phyloP scores from a whole-genome alignment of 371 early-diverging fungal genomes.

The Zopfochytrium polystomum region DNA sequence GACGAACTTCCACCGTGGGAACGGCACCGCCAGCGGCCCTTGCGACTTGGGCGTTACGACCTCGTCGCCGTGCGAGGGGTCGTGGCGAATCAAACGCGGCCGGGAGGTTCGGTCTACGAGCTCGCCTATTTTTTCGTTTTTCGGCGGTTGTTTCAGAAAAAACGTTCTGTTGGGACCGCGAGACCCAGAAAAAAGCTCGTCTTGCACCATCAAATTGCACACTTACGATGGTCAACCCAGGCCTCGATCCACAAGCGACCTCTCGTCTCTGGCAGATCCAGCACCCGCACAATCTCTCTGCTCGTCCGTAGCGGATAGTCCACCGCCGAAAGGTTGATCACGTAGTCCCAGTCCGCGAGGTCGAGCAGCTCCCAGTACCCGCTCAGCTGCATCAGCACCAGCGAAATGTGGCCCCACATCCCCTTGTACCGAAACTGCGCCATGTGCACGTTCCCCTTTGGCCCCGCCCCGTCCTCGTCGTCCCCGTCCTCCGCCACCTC shows the following conservation, averaged over 20 bases:
- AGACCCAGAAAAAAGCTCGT: no score
- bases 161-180: no score
- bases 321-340: conserved; percentile 39
- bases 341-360: conserved; percentile 45
- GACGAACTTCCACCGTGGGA: conserved; percentile 34
- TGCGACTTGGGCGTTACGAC: no score
- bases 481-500: no score
- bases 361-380: conserved; percentile 44
- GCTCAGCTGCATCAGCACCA: conserved; percentile 37
- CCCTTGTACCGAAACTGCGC: conserved; percentile 21
- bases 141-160: no score
- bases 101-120: no score
- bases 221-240: conserved; percentile 31
- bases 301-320: conserved; percentile 42
- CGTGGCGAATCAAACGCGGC: no score
- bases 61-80: no score
- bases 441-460: conserved; percentile 37
- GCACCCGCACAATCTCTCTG: conserved; percentile 27
- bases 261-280: conserved; percentile 12
- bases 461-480: no score
- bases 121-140: no score
- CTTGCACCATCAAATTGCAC: no score
- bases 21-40: no score
- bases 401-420: conserved; percentile 35
- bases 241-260: conserved; percentile 33